Percentiles rank a stretch among this genome's conserved stretches.
Conservation (phyloP, 2,329 filamentous ascomycete genomes). For the Paramyrothecium roridum region DNA sequence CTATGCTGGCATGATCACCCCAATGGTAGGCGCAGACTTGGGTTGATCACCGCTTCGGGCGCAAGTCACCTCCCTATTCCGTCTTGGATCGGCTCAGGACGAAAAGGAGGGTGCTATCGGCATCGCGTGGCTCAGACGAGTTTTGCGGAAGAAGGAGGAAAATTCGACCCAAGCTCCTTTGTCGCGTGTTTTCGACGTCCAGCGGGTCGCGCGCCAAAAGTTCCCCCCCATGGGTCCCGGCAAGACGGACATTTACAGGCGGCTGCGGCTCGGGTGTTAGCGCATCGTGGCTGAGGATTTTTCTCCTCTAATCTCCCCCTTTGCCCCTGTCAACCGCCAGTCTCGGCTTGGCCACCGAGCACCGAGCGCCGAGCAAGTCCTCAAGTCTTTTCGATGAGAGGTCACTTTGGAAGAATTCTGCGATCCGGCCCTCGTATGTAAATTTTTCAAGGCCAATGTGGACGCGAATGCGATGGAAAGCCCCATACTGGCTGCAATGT, state of each 20-base stretch:
- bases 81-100: not conserved
- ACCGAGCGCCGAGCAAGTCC: too few relatives aligned
- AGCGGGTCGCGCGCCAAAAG: not conserved
- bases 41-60: not conserved
- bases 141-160: not conserved
- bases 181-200: not conserved
- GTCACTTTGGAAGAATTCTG: too few relatives aligned
- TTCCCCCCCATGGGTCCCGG: not conserved
- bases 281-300: not conserved
- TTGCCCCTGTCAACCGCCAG: too few relatives aligned
- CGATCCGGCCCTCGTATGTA: too few relatives aligned
- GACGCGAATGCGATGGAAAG: too few relatives aligned
- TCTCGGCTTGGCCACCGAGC: too few relatives aligned
- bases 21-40: not conserved
- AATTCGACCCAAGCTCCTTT: not conserved
- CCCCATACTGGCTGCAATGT: too few relatives aligned
- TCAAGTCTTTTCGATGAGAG: too few relatives aligned
- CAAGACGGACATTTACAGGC: not conserved
- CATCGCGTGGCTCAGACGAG: not conserved
- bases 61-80: not conserved
- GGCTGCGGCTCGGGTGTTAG: not conserved
- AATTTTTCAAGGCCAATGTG: too few relatives aligned
- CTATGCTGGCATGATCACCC: not conserved
- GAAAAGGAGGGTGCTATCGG: not conserved
- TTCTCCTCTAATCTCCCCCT: too few relatives aligned